phyloP scores from a whole-genome alignment of 192 early-diverging fungal genomes.

The Haplosporangium gracile region DNA sequence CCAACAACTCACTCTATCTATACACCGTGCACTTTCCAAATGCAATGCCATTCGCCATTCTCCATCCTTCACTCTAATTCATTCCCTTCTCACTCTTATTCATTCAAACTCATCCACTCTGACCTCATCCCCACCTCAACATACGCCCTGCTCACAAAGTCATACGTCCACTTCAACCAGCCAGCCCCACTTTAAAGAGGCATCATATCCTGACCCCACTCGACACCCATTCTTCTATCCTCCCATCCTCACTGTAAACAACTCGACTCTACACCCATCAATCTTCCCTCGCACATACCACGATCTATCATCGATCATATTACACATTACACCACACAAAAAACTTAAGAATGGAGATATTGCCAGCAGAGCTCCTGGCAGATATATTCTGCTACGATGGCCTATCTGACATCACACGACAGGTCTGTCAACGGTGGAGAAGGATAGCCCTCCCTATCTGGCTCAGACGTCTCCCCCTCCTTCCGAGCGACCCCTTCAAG shows the following conservation, averaged over 20 bases:
- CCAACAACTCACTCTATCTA: not conserved
- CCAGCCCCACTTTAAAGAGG: not conserved
- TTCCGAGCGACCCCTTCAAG: constrained; percentile 48
- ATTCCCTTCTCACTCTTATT: not conserved
- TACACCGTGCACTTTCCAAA: not conserved
- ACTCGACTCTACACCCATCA: not conserved
- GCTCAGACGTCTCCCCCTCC: constrained; percentile 30
- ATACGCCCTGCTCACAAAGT: not conserved
- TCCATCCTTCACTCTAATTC: not conserved
- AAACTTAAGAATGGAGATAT: constrained; percentile 13
- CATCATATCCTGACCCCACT: not conserved
- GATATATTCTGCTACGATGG: constrained; percentile 46
- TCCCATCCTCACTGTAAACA: not conserved
- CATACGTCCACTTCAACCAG: not conserved
- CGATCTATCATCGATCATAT: not conserved
- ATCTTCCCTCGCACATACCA: not conserved
- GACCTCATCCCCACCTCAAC: not conserved
- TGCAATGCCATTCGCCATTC: not conserved
- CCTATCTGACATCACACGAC: constrained; percentile 44
- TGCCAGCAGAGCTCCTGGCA: constrained; percentile 48
- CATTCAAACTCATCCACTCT: not conserved
- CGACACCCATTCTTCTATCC: not conserved
- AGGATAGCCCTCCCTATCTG: constrained; percentile 41
- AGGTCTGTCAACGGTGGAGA: constrained; percentile 41
- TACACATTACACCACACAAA: too few species aligned